These are phyloP conservation scores for Tolypocladium album DNA, from an alignment of 2,329 filamentous ascomycete species.

Conservation along the genomic window DNA sequence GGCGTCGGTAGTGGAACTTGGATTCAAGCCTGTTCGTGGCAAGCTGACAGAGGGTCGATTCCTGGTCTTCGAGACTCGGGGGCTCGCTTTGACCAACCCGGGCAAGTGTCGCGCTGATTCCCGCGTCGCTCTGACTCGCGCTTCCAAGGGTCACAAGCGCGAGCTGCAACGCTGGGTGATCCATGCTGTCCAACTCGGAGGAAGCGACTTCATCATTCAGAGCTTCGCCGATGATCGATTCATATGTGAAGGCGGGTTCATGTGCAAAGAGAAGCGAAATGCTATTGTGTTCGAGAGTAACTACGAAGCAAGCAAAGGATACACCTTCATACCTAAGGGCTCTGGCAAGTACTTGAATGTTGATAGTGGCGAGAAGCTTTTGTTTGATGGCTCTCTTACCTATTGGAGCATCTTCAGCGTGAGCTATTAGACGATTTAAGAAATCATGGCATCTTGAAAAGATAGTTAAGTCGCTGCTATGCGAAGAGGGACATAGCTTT, in stretches of 20 bases:
- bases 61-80: slow-evolving; percentile 36
- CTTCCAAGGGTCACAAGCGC: slow-evolving; percentile 6
- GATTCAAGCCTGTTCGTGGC: slow-evolving; percentile 42
- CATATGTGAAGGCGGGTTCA: slow-evolving; percentile 5
- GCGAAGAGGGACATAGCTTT: no score
- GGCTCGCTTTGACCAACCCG: slow-evolving; percentile 25
- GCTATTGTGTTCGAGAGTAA: slow-evolving; percentile 8
- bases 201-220: slow-evolving; percentile 13
- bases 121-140: slow-evolving; percentile 14
- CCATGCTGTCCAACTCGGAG: slow-evolving; percentile 22
- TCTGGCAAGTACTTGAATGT: slow-evolving; percentile 1
- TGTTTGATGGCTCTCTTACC: background rate
- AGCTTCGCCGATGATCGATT: slow-evolving; percentile 12
- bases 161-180: slow-evolving; percentile 37
- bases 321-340: slow-evolving; percentile 6
- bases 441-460: background rate
- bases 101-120: background rate
- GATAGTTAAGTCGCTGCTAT: background rate
- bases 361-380: background rate
- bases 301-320: slow-evolving; percentile 9
- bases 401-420: background rate
- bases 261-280: slow-evolving; percentile 1
- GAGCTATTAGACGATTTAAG: background rate
- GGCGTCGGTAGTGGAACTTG: slow-evolving; percentile 34
- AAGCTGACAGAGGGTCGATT: slow-evolving; percentile 43